Evolutionary conservation across 768 basidiomycete species (phyloP), one percentile per base, ranked within the genome.

Genomic region (Lactarius akahatsu): DNA sequence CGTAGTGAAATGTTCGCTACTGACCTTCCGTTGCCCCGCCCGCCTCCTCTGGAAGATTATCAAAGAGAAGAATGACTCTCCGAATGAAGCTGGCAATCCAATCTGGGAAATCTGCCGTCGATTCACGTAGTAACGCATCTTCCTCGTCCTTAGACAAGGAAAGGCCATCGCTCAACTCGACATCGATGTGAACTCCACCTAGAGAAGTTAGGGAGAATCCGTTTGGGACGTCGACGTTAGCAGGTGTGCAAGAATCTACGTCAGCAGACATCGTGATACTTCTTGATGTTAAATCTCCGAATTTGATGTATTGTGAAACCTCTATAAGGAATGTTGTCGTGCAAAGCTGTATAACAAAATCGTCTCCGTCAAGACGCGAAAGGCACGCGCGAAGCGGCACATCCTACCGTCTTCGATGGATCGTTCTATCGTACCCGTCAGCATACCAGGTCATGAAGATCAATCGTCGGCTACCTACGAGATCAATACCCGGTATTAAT

Each of bases 41-140:
- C 9, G 86, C 84, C 75, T 94, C 92, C 65, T 94, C 92, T 0
- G 94, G 92, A 23, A 96, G 80, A 72, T 93, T 94, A 74, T 92
- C 90, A 66, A 94, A 84, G 6, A 95, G 78, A 63, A 89, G 83
- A 40, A 95, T 87, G 11, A 94, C 89, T 56, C 90, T 80, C 6
- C 87, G 85, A 63, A 95, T 81, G 75, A 94, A 92, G 69, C 81
- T 86, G n/a, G 88, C 81, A 8, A 94, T 81, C 93, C 93, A 94
- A 71, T 90, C 89, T 0, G 90, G 85, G 72, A 94, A 91, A 41
- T 83, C 85, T 3, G 85, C 83, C 18, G 92, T 91, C 26, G 87
- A 84, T 64, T 90, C 86, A 77, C 84, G 83, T 9, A 94, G 77
- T 43, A 90, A 73, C 0, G 80, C 82, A 74, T 94, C 90, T 73